Evolutionary conservation across 192 early-diverging fungal genomes (phyloP), one percentile per base, ranked within the genome.

Genomic region (Mortierella claussenii): DNA sequence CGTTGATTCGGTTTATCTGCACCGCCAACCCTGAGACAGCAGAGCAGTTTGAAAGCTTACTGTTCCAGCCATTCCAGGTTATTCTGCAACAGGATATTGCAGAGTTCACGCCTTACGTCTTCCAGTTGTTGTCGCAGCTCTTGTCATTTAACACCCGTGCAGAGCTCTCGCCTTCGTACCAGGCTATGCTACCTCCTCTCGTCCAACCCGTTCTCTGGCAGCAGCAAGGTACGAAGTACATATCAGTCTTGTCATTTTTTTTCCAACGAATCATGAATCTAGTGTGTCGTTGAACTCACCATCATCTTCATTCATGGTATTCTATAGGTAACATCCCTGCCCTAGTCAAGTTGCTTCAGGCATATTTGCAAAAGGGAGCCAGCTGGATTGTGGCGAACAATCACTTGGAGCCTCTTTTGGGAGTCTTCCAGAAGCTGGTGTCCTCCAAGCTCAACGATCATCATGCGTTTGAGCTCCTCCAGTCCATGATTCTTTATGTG

Each of bases 61-160:
- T 98, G 53, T 96, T 98, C 80, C 88, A 87, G 8, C 91, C 91
- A n/a, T 96, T 99, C 83, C 89, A 96, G 75, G 78, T 68, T 18
- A 96, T 99, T 70, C 81, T 99, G 26, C 84, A 88, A 47, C 83
- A 90, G 60, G 95, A 95, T 55, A 91, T 60, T 69, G 75, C 83
- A 68, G 98, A 99, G 80, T 98, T 97, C 40, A 93, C 89, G 78
- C 96, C 98, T 17, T 99, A 99, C 80, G 92, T 95, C 12, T 97
- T 99, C 87, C 98, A 99, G 81, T 84, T 99, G 60, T 79, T 98
- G 59, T 86, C 95, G 7, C 95, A 96, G 70, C 83, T 99, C 37
- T 79, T 98, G 32, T 87, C 89, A 12, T 87, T 90, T 56, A 93
- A 98, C 75, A 67, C 80, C 18, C 85, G 80, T 30, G 47, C 68